A percentile compares a stretch with the other conserved stretches of the same genome.
Evolutionary conservation across 2,329 filamentous ascomycete genomes (phyloP).

Genomic region (Biscogniauxia sp.): DNA sequence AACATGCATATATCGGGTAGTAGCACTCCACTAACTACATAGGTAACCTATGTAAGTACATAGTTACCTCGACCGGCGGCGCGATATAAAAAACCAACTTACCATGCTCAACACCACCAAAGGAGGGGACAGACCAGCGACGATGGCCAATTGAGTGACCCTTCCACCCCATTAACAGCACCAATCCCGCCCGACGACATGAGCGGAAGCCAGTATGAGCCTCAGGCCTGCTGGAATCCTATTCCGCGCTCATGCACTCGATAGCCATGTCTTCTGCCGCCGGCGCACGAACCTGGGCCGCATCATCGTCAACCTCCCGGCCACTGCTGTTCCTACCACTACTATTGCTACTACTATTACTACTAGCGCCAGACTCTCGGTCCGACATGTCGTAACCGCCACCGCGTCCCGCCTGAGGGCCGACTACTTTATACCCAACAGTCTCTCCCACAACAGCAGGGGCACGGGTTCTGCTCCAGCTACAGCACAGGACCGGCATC

Average conservation of each 20-base stretch:
- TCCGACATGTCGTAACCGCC: slow-evolving; percentile 12
- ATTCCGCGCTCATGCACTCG: slow-evolving; percentile 24
- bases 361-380: slow-evolving; percentile 3
- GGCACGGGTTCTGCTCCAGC: too few relatives aligned
- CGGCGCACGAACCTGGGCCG: slow-evolving; percentile 25
- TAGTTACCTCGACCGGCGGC: too few relatives aligned
- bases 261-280: slow-evolving; percentile 26
- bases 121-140: neutral
- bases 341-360: too few relatives aligned
- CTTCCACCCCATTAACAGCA: neutral
- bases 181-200: slow-evolving; percentile 21
- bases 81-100: too few relatives aligned
- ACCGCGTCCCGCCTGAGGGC: slow-evolving; percentile 23
- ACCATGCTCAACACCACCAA: neutral
- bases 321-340: slow-evolving; percentile 1
- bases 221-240: slow-evolving; percentile 29
- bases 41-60: too few relatives aligned
- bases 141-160: neutral
- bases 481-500: neutral
- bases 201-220: slow-evolving; percentile 33
- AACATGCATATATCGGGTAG: too few relatives aligned
- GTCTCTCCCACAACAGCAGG: neutral
- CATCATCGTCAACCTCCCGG: slow-evolving; percentile 14
- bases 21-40: too few relatives aligned
- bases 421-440: slow-evolving; percentile 32